A percentile compares a stretch with the other conserved stretches of the same genome.
phyloP scores from a whole-genome alignment of 1,139 yeast genomes.

The Arxiozyma slooffiae region DNA sequence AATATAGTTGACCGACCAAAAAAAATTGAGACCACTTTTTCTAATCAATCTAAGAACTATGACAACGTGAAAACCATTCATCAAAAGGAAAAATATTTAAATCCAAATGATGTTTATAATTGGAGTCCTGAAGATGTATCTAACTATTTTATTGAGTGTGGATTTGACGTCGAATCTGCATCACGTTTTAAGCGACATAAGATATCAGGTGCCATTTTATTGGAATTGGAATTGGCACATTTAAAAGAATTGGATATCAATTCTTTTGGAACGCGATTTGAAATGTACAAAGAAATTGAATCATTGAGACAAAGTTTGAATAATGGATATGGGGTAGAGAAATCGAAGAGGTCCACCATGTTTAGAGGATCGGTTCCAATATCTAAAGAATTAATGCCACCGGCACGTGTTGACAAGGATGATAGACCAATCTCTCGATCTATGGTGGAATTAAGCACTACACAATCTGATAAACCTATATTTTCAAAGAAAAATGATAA shows the following conservation, averaged over 20 bases:
- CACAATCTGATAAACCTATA: neutral
- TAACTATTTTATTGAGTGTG: conserved; percentile 59
- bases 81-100: conserved; percentile 19
- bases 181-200: conserved; percentile 78
- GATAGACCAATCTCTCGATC: conserved; percentile 44
- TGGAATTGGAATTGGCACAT: conserved; percentile 77
- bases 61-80: neutral
- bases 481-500: neutral
- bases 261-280: conserved; percentile 92
- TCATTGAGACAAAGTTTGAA: conserved; percentile 37
- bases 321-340: neutral
- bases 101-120: conserved; percentile 42
- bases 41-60: neutral
- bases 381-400: conserved; percentile 24
- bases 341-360: neutral
- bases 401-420: conserved; percentile 32
- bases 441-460: conserved; percentile 35
- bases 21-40: neutral
- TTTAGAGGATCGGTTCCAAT: neutral
- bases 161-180: conserved; percentile 65
- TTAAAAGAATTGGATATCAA: conserved; percentile 84
- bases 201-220: conserved; percentile 73
- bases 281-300: conserved; percentile 81
- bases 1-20: conserved; percentile 2
- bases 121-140: conserved; percentile 89